Evolutionary conservation across 2,329 filamentous ascomycete species (phyloP).

Genomic region (Pseudophaeomoniella oleicola): DNA sequence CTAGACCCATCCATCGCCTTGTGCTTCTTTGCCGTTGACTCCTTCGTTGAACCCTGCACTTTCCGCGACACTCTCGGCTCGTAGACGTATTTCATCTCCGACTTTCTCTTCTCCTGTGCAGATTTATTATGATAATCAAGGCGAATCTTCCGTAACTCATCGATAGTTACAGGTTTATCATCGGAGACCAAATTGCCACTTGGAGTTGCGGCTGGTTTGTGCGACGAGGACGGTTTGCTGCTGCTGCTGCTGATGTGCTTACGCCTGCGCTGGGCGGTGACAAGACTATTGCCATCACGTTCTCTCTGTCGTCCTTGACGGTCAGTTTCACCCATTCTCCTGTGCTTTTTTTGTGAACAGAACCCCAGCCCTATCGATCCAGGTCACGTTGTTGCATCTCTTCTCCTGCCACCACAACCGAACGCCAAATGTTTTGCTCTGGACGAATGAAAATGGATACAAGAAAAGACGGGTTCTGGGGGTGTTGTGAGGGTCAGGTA

Average conservation of each 20-base stretch:
- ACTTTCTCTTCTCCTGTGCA: constrained; percentile 6
- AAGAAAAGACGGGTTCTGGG: too few species aligned
- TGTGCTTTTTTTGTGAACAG: too few species aligned
- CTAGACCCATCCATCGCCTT: constrained; percentile 3
- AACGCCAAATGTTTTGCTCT: too few species aligned
- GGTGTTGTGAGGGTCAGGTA: too few species aligned
- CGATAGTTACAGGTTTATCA: constrained; percentile 8
- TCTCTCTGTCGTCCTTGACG: too few species aligned
- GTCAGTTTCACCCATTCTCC: too few species aligned
- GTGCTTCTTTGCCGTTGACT: constrained; percentile 4
- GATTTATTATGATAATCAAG: constrained; percentile 10
- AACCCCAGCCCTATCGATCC: too few species aligned
- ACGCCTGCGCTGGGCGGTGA: not conserved
- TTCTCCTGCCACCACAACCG: too few species aligned
- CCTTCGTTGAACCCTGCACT: constrained; percentile 3
- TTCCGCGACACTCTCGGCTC: constrained; percentile 6
- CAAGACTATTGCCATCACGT: too few species aligned
- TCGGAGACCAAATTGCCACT: not conserved
- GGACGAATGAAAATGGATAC: too few species aligned
- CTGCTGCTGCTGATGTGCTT: constrained; percentile 1
- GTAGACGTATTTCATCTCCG: constrained; percentile 11
- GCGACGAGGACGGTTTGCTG: not conserved
- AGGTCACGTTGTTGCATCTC: too few species aligned
- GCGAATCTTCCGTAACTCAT: constrained; percentile 11
- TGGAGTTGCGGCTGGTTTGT: not conserved